Base-by-base conservation (phyloP, 2,329 filamentous ascomycete genomes). In the Aspergillus sp. region DNA sequence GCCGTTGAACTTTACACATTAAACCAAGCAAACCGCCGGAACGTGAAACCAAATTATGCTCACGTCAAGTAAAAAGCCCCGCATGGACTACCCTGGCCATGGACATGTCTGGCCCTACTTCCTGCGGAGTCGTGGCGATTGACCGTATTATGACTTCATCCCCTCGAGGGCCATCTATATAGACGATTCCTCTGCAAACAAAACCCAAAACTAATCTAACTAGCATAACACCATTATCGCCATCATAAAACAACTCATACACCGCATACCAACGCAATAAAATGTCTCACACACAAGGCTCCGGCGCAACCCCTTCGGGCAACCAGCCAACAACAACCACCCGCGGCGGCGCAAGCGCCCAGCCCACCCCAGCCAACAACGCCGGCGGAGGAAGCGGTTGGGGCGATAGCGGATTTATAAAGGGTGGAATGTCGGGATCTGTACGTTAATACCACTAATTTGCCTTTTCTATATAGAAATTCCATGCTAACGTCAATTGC, bases 301-400 rank as follows among this genome's bases (percentile, higher is more conserved):
- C 36, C 34, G 53, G 44, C n/a, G 17, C 24, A 17, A 48, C 44
- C 34, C 38, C 53, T 6, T 43, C 53, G 6, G 44, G 38, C 53
- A 55, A 55, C 45, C 53, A 55, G 9, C 45, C 53, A 22, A 55
- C 53, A 24, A 55, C 53, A 20, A 43, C 62, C n/a, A 64, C 64
- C 20, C 32, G 53, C 7, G 68, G 68, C 24, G 70, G 68, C 45
- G 62, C 63, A 32, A 65, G 68, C 57, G 41, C 62, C 18, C 22
- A 54, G 13, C 68, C 69, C 13, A 71, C 67, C 1, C 69, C 71
- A n/a, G 69, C 68, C 26, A 71, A 71, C 62, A 66, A 67, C 49
- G 43, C 57, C 30, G 62, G 60, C 22, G 67, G 62, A n/a, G 64
- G 63, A 17, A 24, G 41, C 7, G 61, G 64, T 43, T 62, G 61